A percentile compares a stretch with the other conserved stretches of the same genome.
Evolutionary conservation across 495 filamentous ascomycete species (phyloP).

Genomic region (Hyaloscypha hepaticicola): DNA sequence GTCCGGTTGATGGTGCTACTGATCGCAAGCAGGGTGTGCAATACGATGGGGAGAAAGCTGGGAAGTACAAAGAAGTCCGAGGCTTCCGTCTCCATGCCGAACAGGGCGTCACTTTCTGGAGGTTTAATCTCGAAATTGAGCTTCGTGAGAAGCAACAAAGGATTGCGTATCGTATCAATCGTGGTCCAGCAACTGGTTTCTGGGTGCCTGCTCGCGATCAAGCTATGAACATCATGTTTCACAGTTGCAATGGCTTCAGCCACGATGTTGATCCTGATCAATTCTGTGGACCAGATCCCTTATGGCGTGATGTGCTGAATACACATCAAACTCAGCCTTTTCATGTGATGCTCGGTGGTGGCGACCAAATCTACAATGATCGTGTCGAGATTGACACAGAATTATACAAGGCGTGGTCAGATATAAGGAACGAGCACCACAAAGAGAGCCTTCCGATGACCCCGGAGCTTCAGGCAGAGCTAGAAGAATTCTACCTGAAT

Average conservation of each 20-base stretch:
- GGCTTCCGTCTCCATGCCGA: constrained; percentile 84
- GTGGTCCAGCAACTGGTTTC: constrained; percentile 83
- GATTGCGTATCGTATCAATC: constrained; percentile 94
- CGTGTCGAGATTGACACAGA: constrained; percentile 67
- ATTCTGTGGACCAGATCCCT: constrained; percentile 88
- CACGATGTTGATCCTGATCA: constrained; percentile 70
- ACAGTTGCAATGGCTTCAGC: constrained; percentile 96
- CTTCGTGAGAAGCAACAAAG: constrained; percentile 71
- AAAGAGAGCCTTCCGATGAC: constrained; percentile 76
- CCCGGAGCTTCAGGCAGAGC: constrained; percentile 73
- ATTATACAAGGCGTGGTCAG: constrained; percentile 78
- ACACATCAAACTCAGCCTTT: constrained; percentile 90
- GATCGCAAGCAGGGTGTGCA: constrained; percentile 34
- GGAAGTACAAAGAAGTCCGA: constrained; percentile 74
- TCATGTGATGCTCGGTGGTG: constrained; percentile 97
- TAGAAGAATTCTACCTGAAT: constrained; percentile 83
- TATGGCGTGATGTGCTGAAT: constrained; percentile 95
- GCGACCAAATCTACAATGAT: constrained; percentile 97
- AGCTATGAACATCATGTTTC: constrained; percentile 98
- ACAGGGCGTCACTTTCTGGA: constrained; percentile 91
- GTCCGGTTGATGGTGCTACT: constrained; percentile 22
- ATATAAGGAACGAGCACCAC: constrained; percentile 73
- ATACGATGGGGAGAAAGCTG: constrained; percentile 70
- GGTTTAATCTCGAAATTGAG: constrained; percentile 92
- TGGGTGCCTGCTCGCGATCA: constrained; percentile 88